These are phyloP conservation scores for Choiromyces venosus DNA, from an alignment of 495 filamentous ascomycete genomes.

Conservation along the genomic window DNA sequence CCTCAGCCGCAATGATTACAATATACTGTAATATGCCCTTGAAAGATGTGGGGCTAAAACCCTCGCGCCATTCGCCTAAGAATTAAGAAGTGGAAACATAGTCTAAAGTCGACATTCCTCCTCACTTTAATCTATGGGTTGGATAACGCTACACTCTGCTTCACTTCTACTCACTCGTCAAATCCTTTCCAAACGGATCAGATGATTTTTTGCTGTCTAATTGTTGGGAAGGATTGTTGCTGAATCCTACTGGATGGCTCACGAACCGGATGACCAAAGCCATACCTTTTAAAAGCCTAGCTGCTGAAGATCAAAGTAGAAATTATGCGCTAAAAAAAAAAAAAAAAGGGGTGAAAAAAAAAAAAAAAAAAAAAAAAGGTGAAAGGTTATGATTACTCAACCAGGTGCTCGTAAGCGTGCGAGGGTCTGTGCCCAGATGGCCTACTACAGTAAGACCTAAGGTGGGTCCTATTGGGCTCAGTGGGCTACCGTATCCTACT, in stretches of 20 bases:
- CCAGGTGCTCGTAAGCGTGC: neutral
- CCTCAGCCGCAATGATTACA: neutral
- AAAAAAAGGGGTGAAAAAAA: too few species aligned
- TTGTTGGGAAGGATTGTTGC: neutral
- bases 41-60: neutral
- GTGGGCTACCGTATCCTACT: neutral
- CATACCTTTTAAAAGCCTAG: too few species aligned
- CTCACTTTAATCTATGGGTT: neutral
- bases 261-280: too few species aligned
- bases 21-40: too few species aligned
- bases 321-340: too few species aligned
- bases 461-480: neutral
- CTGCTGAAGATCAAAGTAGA: too few species aligned
- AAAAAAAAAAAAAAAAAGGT: neutral
- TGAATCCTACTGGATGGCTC: too few species aligned
- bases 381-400: neutral
- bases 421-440: neutral
- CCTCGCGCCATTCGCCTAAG: neutral
- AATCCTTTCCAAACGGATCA: neutral
- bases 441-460: neutral
- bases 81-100: neutral
- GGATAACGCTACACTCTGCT: neutral
- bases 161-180: neutral
- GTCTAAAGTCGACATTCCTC: neutral
- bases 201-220: neutral